phyloP scores from a whole-genome alignment of 73 alveolate genomes.

The Paramecium sonneborni region DNA sequence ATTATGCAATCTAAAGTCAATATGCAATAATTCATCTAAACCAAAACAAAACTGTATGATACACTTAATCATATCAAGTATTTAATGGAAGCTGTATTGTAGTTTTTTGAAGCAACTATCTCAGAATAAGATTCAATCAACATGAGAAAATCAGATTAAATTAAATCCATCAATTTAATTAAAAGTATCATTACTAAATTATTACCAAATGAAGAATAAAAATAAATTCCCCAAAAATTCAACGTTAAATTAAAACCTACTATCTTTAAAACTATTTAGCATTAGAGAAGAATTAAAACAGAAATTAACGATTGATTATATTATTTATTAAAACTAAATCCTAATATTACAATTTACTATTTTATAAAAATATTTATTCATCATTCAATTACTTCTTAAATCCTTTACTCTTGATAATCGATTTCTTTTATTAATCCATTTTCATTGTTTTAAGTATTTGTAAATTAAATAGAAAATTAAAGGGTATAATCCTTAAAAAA shows the following conservation, averaged over 20 bases:
- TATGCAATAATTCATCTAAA: background rate
- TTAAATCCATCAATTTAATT: background rate
- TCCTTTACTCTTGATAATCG: background rate
- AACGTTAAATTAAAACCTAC: conserved; percentile 10
- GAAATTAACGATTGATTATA: background rate
- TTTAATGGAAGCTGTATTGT: background rate
- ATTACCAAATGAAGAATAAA: background rate
- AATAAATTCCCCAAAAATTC: background rate
- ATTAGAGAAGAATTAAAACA: background rate
- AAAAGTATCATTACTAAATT: background rate
- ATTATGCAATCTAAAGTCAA: background rate
- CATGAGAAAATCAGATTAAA: background rate
- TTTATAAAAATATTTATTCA: too few species aligned
- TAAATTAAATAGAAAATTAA: background rate
- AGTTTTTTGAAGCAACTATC: background rate
- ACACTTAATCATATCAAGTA: background rate
- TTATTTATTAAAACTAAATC: background rate
- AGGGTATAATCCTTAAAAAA: background rate
- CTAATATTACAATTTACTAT: background rate
- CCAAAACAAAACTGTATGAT: background rate
- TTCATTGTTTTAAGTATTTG: background rate
- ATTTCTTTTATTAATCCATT: background rate
- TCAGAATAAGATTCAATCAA: background rate
- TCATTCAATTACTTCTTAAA: too few species aligned
- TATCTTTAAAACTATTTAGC: background rate